These are phyloP conservation scores for Quercus phellos DNA, from an alignment of 331 rosid genomes.

Conservation along the genomic window DNA sequence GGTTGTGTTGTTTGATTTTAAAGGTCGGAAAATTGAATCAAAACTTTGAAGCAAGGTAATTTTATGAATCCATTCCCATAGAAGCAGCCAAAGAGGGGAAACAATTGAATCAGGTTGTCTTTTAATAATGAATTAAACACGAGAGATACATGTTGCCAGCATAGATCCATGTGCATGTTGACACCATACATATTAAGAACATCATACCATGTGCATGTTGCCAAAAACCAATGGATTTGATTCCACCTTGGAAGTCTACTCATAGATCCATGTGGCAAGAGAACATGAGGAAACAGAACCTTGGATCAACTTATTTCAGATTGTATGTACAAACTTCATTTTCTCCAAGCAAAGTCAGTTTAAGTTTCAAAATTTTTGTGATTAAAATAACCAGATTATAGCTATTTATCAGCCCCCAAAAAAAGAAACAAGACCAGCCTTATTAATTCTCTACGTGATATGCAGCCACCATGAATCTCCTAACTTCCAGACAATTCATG, in stretches of 20 bases:
- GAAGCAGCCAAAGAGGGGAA: too few relatives aligned
- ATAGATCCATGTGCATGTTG: not conserved
- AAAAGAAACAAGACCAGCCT: not conserved
- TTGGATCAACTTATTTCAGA: not conserved
- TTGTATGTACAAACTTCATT: not conserved
- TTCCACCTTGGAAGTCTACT: not conserved
- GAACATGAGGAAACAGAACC: not conserved
- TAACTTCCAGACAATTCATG: conserved; percentile 16
- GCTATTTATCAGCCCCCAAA: not conserved
- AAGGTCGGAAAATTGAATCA: too few relatives aligned
- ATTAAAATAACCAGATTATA: not conserved
- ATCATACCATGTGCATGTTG: not conserved
- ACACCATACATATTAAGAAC: not conserved
- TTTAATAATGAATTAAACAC: too few relatives aligned
- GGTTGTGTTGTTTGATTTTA: too few relatives aligned
- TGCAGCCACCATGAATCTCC: conserved; percentile 8
- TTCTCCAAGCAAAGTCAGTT: not conserved
- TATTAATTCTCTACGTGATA: not conserved
- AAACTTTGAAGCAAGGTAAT: too few relatives aligned
- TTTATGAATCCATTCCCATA: too few relatives aligned
- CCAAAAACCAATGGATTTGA: not conserved
- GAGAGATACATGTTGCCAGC: not conserved
- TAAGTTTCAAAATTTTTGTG: conserved; percentile 14
- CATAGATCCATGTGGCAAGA: not conserved
- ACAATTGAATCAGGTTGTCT: too few relatives aligned